Conservation (phyloP, 345 rosid genomes). For the Rubroshorea leprosula region DNA sequence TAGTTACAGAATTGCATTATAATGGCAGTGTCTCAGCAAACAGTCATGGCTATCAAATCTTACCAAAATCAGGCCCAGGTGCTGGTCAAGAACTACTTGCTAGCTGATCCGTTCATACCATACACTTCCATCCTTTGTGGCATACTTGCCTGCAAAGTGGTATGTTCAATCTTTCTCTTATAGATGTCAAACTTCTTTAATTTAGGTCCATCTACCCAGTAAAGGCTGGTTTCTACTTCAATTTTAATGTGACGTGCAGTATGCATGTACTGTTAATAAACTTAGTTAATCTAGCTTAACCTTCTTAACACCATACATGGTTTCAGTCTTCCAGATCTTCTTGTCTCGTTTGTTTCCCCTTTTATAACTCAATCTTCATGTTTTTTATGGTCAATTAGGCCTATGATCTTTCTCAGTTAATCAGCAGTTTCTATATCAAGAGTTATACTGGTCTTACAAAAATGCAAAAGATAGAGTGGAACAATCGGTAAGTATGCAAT, state of each 20-base stretch:
- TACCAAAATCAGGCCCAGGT: constrained; percentile 62
- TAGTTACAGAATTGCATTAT: constrained; percentile 15
- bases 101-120: constrained; percentile 61
- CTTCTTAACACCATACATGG: background rate
- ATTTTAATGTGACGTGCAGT: background rate
- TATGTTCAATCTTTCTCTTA: constrained; percentile 20
- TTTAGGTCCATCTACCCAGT: background rate
- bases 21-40: constrained; percentile 29
- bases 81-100: constrained; percentile 54
- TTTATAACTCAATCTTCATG: background rate
- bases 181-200: background rate
- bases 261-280: background rate
- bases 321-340: too few species aligned
- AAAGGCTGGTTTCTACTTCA: background rate
- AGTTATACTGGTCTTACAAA: constrained; percentile 53
- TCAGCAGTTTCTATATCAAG: constrained; percentile 58
- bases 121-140: constrained; percentile 71
- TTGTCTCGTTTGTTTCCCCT: background rate
- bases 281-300: background rate
- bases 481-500: constrained; percentile 51
- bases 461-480: constrained; percentile 72
- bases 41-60: constrained; percentile 48
- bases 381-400: constrained; percentile 31
- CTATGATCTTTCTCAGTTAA: constrained; percentile 55
- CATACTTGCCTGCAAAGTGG: constrained; percentile 76